Evolutionary conservation across 139 green algal species (phyloP).

Genomic region (Tetraselmis striata): DNA sequence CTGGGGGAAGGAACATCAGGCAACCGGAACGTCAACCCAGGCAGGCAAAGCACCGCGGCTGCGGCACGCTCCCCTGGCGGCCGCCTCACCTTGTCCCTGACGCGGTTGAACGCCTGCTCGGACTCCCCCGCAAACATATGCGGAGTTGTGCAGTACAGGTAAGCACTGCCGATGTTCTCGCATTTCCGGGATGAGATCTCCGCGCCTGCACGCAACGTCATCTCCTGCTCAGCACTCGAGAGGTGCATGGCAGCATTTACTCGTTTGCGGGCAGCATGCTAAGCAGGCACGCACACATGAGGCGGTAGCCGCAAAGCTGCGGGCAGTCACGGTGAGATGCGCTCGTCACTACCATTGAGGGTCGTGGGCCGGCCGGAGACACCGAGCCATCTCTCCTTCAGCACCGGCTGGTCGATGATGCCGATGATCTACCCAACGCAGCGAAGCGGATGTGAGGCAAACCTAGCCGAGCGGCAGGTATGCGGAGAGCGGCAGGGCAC

Average conservation of each 20-base stretch:
- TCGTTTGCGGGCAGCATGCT: no score
- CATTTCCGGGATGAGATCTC: conserved; percentile 27
- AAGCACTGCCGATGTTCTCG: conserved; percentile 38
- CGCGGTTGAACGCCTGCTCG: conserved; percentile 56
- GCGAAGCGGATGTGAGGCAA: neutral
- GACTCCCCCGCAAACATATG: conserved; percentile 80
- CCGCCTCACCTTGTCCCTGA: conserved; percentile 53
- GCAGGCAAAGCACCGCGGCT: no score
- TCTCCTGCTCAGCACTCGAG: no score
- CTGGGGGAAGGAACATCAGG: no score
- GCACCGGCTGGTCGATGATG: conserved; percentile 92
- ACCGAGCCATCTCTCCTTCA: conserved; percentile 87
- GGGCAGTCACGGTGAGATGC: no score
- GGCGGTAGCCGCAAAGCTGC: conserved; percentile 28
- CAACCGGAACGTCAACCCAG: no score
- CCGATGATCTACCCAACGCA: conserved; percentile 47
- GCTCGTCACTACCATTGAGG: conserved; percentile 90
- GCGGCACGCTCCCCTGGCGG: no score
- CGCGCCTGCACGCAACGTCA: conserved; percentile 34
- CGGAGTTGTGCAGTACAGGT: conserved; percentile 84
- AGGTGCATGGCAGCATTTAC: no score
- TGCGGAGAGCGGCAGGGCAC: no score
- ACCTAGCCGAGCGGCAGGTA: no score
- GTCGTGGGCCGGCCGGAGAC: conserved; percentile 65
- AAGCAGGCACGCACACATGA: no score